Percentiles rank a stretch among this genome's conserved stretches.
Conservation (phyloP, 257 asterid species). For the Thymus quinquecostatus region DNA sequence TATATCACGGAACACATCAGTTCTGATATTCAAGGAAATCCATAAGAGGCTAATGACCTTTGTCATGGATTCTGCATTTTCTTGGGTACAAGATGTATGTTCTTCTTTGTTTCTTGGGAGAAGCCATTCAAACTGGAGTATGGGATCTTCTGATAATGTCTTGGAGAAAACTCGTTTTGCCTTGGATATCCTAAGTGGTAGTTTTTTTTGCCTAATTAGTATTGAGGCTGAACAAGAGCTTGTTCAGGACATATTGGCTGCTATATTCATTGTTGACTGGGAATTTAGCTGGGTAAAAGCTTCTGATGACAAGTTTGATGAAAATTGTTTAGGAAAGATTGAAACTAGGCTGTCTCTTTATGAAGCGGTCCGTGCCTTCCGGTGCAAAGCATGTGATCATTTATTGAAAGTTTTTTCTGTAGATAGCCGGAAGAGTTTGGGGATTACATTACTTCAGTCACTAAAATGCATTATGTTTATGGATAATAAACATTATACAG, state of each 20-base stretch:
- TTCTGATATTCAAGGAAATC: slow-evolving; percentile 61
- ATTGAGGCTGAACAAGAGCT: slow-evolving; percentile 58
- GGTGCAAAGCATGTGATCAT: slow-evolving; percentile 48
- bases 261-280: slow-evolving; percentile 76
- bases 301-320: slow-evolving; percentile 50
- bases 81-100: slow-evolving; percentile 73
- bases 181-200: slow-evolving; percentile 70
- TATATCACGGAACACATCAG: slow-evolving; percentile 51
- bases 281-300: slow-evolving; percentile 61
- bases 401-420: slow-evolving; percentile 47
- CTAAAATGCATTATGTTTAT: slow-evolving; percentile 49
- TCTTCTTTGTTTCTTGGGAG: slow-evolving; percentile 50
- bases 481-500: slow-evolving; percentile 54
- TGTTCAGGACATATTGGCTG: slow-evolving; percentile 68
- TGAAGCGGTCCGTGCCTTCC: slow-evolving; percentile 61
- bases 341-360: slow-evolving; percentile 62
- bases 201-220: slow-evolving; percentile 61
- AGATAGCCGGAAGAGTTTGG: slow-evolving; percentile 48
- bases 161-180: slow-evolving; percentile 73
- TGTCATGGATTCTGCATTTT: slow-evolving; percentile 64
- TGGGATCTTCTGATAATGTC: slow-evolving; percentile 47
- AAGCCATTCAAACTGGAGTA: slow-evolving; percentile 37
- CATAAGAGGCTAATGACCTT: slow-evolving; percentile 57
- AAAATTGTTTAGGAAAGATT: slow-evolving; percentile 42
- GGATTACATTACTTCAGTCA: slow-evolving; percentile 58